Base-by-base conservation (phyloP, 164 flowering plant genomes). In the Kingdonia uniflora region DNA sequence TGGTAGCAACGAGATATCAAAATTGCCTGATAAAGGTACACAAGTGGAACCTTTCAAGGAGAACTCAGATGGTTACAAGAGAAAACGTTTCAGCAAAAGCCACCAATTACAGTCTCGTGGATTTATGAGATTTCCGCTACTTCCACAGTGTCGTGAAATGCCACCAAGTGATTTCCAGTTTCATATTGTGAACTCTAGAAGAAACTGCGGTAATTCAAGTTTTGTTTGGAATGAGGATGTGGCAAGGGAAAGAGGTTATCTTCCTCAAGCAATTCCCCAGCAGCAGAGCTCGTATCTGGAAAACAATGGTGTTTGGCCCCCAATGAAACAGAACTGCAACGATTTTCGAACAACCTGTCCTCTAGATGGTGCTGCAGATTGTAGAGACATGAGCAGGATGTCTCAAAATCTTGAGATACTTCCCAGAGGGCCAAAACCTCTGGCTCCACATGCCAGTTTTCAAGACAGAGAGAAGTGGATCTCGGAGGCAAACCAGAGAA, bases 151-250 rank as follows among this genome's bases (percentile, higher is more conserved):
- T 49, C 73, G 46, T 33, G 68, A 62, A 55, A 65, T 57, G 45
- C 65, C 60, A 14, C 45, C 65, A 29, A 57, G 53, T 56, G 62
- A 60, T 14, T 10, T 54, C 59, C 75, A 55, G 23, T 68, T 55
- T 63, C 51, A 67, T 55, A 55, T 48, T 40, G 16, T 49, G 19
- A 51, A 59, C 65, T 62, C 71, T 39, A 56, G 66, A 29, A 59
- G 40, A 42, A 50, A 63, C 22, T 20, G 40, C 41, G 21, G 53
- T 56, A 23, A 58, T 52, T 67, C 49, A 37, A 68, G 57, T 40
- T 59, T 65, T 58, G 58, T 50, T 50, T 66, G 67, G 69, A 57
- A 58, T 53, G 68, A 52, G 33, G 54, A 64, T 42, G 26, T 45
- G 25, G 17, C 55, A 25, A 65, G 57, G 48, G 48, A 35, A 16